Conservation (phyloP, 2,329 filamentous ascomycete genomes). For the Claviceps paspali region DNA sequence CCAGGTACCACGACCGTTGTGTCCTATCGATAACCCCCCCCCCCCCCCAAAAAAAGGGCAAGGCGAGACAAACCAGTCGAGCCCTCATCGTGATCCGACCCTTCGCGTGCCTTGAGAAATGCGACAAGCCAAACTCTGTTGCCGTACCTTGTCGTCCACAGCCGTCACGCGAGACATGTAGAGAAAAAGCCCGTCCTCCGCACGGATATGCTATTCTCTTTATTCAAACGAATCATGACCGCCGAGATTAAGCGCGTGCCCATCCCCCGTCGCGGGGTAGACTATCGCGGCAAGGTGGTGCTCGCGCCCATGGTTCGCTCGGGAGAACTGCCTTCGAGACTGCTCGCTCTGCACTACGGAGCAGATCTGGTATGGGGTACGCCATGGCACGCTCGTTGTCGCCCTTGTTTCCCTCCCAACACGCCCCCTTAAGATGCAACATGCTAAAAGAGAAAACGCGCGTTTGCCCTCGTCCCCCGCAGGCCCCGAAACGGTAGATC, state of each 20-base stretch:
- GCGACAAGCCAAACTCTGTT: no score
- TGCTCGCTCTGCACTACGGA: constrained; percentile 84
- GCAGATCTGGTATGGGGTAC: constrained; percentile 91
- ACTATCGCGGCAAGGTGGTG: constrained; percentile 87
- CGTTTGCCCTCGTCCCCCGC: not conserved
- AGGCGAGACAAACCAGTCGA: no score
- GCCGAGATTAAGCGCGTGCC: constrained; percentile 51
- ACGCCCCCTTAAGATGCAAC: not conserved
- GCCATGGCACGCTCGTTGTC: no score
- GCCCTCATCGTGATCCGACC: no score
- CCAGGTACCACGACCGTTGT: no score
- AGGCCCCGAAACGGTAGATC: constrained; percentile 90
- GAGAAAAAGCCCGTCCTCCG: not conserved
- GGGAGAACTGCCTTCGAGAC: constrained; percentile 82
- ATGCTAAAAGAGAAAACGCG: not conserved
- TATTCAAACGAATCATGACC: constrained; percentile 40
- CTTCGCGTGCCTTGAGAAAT: no score
- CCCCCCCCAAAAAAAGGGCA: no score
- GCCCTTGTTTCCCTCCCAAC: no score
- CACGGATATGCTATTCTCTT: constrained; percentile 16
- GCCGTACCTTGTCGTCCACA: no score
- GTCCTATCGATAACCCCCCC: no score
- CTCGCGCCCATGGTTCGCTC: constrained; percentile 96
- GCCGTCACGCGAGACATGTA: constrained; percentile 7
- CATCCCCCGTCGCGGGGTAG: constrained; percentile 76